Conservation (phyloP, 352 stramenopile genomes). For the Phytopythium sindhum region DNA sequence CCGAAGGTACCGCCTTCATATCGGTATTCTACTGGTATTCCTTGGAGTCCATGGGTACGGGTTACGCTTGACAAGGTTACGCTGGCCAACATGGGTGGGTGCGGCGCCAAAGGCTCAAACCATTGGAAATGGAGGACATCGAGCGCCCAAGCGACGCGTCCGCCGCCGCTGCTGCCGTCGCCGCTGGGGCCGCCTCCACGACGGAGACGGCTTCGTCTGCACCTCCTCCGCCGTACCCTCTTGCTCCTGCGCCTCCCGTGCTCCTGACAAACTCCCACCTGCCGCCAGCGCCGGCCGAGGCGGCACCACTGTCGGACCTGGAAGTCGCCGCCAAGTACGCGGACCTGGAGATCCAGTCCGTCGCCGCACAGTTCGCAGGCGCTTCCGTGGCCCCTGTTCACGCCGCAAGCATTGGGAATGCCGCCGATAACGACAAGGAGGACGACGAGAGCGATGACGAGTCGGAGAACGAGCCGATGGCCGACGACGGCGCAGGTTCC, state of each 20-base stretch:
- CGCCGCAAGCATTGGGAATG: neutral
- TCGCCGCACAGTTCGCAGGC: slow-evolving; percentile 39
- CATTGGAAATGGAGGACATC: neutral
- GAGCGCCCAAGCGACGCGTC: neutral
- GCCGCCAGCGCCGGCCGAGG: too few species aligned
- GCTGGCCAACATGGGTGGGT: neutral
- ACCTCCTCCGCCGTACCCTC: neutral
- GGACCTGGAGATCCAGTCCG: slow-evolving; percentile 42
- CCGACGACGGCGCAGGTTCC: slow-evolving; percentile 12
- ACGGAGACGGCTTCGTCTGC: neutral
- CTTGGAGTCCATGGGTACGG: neutral
- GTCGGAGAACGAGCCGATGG: slow-evolving; percentile 8
- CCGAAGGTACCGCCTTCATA: neutral
- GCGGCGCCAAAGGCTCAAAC: neutral
- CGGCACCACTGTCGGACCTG: slow-evolving; percentile 33
- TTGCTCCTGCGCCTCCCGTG: neutral
- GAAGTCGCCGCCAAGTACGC: slow-evolving; percentile 53
- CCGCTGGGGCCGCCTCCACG: neutral
- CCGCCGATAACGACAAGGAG: slow-evolving; percentile 11
- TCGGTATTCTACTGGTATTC: neutral
- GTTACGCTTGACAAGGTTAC: neutral
- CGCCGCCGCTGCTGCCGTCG: neutral
- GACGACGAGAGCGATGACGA: slow-evolving; percentile 21
- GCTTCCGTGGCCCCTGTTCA: slow-evolving; percentile 15
- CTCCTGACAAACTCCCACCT: neutral